Conservation (phyloP, 352 stramenopile species). For the Nothophytophthora sp. region DNA sequence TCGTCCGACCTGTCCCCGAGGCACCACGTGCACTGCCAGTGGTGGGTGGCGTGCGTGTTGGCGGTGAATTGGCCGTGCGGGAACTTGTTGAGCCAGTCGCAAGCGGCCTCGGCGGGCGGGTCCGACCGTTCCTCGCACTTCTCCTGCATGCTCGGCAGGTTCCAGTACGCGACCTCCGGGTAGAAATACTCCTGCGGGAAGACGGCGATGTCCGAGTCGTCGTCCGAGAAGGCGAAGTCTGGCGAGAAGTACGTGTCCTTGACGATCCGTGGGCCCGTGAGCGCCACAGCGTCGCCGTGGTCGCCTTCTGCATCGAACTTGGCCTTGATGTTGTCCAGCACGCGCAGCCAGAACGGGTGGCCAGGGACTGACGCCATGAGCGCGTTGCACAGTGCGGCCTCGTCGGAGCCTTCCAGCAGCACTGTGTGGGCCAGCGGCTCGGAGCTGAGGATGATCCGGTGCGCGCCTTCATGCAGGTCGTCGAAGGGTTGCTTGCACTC, state of each 20-base stretch:
- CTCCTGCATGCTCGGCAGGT: conserved; percentile 33
- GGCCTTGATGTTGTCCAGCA: conserved; percentile 48
- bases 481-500: conserved; percentile 50
- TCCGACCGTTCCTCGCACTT: conserved; percentile 22
- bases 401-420: conserved; percentile 37
- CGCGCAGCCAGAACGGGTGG: conserved; percentile 51
- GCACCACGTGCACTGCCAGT: conserved; percentile 70
- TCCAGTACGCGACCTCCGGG: conserved; percentile 57
- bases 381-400: conserved; percentile 48
- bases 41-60: conserved; percentile 46
- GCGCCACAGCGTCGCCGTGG: conserved; percentile 34
- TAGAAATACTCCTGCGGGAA: conserved; percentile 54
- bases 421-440: conserved; percentile 45
- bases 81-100: conserved; percentile 38
- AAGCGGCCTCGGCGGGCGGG: conserved; percentile 23
- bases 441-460: conserved; percentile 48
- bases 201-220: conserved; percentile 18
- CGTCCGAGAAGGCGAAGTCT: background rate
- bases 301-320: conserved; percentile 34
- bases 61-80: conserved; percentile 47
- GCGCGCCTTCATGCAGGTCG: conserved; percentile 23
- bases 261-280: conserved; percentile 53
- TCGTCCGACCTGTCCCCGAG: conserved; percentile 24
- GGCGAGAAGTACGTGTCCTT: conserved; percentile 40
- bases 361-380: conserved; percentile 48